Base-by-base conservation (phyloP, 768 basidiomycete species). In the Lactarius hatsudake region DNA sequence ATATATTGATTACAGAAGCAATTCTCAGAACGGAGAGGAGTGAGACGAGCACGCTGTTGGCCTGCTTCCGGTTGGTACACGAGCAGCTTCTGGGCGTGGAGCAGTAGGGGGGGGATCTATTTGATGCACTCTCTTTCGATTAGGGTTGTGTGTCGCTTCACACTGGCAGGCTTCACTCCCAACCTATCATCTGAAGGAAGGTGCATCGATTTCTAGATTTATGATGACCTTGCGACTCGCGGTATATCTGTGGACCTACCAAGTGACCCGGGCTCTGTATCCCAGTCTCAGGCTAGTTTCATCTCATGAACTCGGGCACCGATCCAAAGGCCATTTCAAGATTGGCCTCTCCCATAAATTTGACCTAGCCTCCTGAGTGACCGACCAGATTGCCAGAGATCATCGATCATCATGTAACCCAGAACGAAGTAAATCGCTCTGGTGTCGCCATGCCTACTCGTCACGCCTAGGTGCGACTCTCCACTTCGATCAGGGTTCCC, bases 1-100 rank as follows among this genome's bases (percentile, higher is more conserved):
- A 32, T 36, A 28, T 51, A 45, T 36, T 36, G 58, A 32, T 36
- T 28, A 59, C 38, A 36, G 66, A 63, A 26, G 40, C 58, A 26
- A 60, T 18, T 23, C 57, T 63, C 5, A 59, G 62, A 45, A 34
- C 57, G 3, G 42, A 34, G 40, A 67, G 26, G 62, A 60, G 40
- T 5, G 30, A 32, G 42, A 28, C 13, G 20, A 48, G 51, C n/a
- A 34, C 5, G 32, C 12, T 18, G 56, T 17, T 67, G 61, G 45
- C 40, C 5, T 59, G 36, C 38, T 53, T n/a, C 23, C 20, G 59
- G 9, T 28, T 54, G 30, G 5, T 9, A 15, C 12, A 17, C 15
- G 9, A 12, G n/a, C 10, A 48, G 5, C 43, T 34, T 38, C 36
- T 38, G 2, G 36, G 10, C 36, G 36, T 4, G 26, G 26, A 26